These are phyloP conservation scores for Letharia columbiana DNA, from an alignment of 495 filamentous ascomycete species.

Conservation along the genomic window DNA sequence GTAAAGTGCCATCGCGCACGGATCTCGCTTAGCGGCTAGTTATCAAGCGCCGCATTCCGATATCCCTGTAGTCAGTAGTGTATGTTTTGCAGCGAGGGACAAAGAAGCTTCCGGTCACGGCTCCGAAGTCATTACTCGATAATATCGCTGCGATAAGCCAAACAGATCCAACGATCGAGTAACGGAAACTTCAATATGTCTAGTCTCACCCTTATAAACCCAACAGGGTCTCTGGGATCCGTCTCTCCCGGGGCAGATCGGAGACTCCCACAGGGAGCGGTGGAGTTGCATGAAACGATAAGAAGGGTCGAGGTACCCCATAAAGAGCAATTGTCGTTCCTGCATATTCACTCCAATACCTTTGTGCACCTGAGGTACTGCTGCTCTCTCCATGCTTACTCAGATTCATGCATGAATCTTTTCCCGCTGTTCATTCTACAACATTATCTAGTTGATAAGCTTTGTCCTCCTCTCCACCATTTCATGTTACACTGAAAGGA, in stretches of 20 bases:
- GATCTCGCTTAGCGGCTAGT: constrained; percentile 6
- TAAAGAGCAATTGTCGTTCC: constrained; percentile 1
- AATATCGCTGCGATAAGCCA: constrained; percentile 6
- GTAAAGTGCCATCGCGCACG: background rate
- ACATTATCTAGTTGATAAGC: constrained; percentile 6
- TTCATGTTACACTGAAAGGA: background rate
- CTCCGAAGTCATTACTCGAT: constrained; percentile 7
- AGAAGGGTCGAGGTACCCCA: constrained; percentile 15
- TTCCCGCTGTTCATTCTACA: background rate
- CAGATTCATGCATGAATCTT: background rate
- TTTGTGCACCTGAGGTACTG: background rate
- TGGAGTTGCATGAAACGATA: constrained; percentile 12
- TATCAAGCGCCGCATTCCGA: constrained; percentile 3
- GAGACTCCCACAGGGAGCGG: constrained; percentile 6
- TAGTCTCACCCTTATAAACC: background rate
- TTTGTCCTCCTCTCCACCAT: background rate
- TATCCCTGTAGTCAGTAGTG: background rate
- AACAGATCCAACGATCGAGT: constrained; percentile 1
- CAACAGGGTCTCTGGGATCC: background rate
- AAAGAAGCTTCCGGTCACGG: constrained; percentile 1
- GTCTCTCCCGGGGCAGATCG: background rate
- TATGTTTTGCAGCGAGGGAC: background rate
- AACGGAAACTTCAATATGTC: constrained; percentile 1
- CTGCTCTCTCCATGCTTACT: background rate
- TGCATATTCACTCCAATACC: background rate